These are phyloP conservation scores for Penicillium capsulatum DNA, from an alignment of 2,329 filamentous ascomycete species.

Conservation along the genomic window DNA sequence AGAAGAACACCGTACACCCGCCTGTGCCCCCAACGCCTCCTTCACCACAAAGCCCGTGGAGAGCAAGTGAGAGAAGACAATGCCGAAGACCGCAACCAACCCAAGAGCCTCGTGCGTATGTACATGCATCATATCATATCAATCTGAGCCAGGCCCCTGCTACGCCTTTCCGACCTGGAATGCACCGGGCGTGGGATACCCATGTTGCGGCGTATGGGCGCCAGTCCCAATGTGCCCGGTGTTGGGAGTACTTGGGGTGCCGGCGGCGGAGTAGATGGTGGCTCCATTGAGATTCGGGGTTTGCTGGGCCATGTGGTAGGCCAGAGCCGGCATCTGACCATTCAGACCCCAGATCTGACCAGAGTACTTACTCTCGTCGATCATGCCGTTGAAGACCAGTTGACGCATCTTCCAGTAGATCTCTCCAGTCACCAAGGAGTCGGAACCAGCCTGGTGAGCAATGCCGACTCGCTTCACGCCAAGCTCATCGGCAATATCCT, in stretches of 20 bases:
- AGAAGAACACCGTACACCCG: constrained; percentile 32
- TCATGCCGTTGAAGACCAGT: constrained; percentile 77
- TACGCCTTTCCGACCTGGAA: constrained; percentile 48
- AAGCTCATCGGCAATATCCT: constrained; percentile 89
- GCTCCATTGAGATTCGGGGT: constrained; percentile 55
- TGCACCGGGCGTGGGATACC: constrained; percentile 74
- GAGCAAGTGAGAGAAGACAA: constrained; percentile 18
- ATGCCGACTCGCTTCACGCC: constrained; percentile 83
- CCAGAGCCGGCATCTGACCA: constrained; percentile 58
- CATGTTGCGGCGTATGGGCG: constrained; percentile 46
- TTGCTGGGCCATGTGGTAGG: constrained; percentile 45
- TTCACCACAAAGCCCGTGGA: constrained; percentile 18
- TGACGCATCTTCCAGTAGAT: constrained; percentile 93
- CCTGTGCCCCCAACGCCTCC: constrained; percentile 24
- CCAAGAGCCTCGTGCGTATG: constrained; percentile 31
- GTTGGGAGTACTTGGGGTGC: constrained; percentile 65
- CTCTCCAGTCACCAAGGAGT: constrained; percentile 86
- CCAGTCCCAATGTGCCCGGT: constrained; percentile 51
- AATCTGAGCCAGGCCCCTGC: constrained; percentile 9
- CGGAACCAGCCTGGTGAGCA: constrained; percentile 88
- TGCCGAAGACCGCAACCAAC: constrained; percentile 25
- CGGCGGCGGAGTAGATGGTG: constrained; percentile 45
- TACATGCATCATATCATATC: constrained; percentile 38
- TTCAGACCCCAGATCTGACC: constrained; percentile 94
- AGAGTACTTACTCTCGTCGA: constrained; percentile 71